phyloP scores from a whole-genome alignment of 2,329 filamentous ascomycete species.

The Xylaria sp. region DNA sequence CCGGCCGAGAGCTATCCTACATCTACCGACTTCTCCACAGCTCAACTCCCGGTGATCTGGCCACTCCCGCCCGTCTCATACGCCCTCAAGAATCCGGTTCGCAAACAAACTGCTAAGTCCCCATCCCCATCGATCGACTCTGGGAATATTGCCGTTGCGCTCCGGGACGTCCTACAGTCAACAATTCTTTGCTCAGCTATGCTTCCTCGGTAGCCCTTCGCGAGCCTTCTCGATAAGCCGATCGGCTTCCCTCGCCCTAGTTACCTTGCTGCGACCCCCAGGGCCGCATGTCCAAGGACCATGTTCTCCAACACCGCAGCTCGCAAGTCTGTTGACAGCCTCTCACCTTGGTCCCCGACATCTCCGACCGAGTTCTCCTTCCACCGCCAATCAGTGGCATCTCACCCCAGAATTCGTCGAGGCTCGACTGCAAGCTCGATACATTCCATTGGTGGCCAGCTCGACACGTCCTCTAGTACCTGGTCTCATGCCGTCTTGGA shows the following conservation, averaged over 20 bases:
- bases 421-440: slow-evolving; percentile 88
- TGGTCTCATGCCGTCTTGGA: slow-evolving; percentile 67
- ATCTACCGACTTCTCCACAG: neutral
- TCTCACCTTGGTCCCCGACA: slow-evolving; percentile 60
- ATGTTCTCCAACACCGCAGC: slow-evolving; percentile 66
- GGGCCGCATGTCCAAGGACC: slow-evolving; percentile 37
- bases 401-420: slow-evolving; percentile 63
- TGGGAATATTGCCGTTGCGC: neutral
- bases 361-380: slow-evolving; percentile 62
- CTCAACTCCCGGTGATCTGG: neutral
- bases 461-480: slow-evolving; percentile 69
- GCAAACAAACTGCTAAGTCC: neutral
- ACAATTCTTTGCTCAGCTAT: slow-evolving; percentile 46
- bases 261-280: slow-evolving; percentile 24
- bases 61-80: no score
- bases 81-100: neutral
- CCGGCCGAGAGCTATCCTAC: no score
- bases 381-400: slow-evolving; percentile 57
- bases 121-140: neutral
- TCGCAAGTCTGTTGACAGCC: slow-evolving; percentile 70
- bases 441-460: slow-evolving; percentile 81
- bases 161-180: slow-evolving; percentile 6
- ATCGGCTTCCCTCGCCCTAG: slow-evolving; percentile 43
- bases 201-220: slow-evolving; percentile 54
- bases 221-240: slow-evolving; percentile 46